Base-by-base conservation (phyloP, 108 stramenopile species). In the Fistulifera solaris region DNA sequence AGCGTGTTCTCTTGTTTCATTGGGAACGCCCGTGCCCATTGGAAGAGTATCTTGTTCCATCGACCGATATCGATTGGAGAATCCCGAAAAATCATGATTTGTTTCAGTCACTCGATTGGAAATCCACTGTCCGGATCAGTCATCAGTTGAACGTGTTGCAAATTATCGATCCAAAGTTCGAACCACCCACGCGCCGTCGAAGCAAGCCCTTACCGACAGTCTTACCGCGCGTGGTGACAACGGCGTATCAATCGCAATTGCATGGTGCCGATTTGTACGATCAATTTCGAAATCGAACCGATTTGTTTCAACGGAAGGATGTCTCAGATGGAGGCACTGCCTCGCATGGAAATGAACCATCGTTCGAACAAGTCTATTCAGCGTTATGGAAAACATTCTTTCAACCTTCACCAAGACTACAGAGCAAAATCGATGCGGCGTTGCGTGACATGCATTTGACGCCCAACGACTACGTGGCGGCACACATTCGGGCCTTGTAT, bases 401-500 rank as follows among this genome's bases (percentile, higher is more conserved):
- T 58, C 71, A 67, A 4, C 78, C 75, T 6, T 65, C 78, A 0
- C 63, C 51, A 19, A 67, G 74, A 2, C 31, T 80, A 7, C 58
- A 62, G 1, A 45, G 38, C 14, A 48, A 18, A 11, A 63, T 80
- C 27, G 61, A 66, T 27, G 12, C 48, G 1, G 27, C 57, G 39
- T 47, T 69, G 50, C 40, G 35, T 2, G 17, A 45, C 0, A 35
- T 66, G 28, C 66, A 64, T 10, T 38, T 80, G 17, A 47, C 48
- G 1, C 67, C 71, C 1, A 59, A 67, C 17, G 44, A 73, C 13
- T 80, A 80, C 45, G 61, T 46, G 1, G 58, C 61, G 8, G 59
- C 67, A 1, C 78, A 80, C 44, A n/a, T 72, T 31, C 60, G 78
- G 23, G 71, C 71, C 0, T 52, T 69, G 49, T 80, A 75, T 40